Percentiles rank a stretch among this genome's conserved stretches.
Conservation (phyloP, 805 yeast species). For the Teunomyces kruisii region DNA sequence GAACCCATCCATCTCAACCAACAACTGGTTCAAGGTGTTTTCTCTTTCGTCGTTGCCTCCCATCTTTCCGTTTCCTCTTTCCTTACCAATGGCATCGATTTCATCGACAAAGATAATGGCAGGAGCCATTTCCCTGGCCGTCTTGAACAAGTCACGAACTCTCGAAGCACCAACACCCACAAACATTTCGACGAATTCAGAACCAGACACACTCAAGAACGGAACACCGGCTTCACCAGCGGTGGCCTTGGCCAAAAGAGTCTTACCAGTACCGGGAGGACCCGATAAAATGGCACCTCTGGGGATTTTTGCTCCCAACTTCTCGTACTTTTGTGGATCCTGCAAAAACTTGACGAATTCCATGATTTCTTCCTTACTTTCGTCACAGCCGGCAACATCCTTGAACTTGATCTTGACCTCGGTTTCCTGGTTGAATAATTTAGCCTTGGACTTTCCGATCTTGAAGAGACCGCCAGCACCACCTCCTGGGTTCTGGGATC, state of each 20-base stretch:
- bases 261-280: slow-evolving; percentile 97
- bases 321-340: slow-evolving; percentile 80
- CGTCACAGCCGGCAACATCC: slow-evolving; percentile 95
- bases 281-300: slow-evolving; percentile 94
- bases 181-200: slow-evolving; percentile 96
- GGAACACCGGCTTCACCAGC: slow-evolving; percentile 98
- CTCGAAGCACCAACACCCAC: slow-evolving; percentile 96
- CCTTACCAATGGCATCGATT: slow-evolving; percentile 94
- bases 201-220: slow-evolving; percentile 85
- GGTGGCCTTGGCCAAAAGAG: slow-evolving; percentile 88
- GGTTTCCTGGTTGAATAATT: slow-evolving; percentile 77
- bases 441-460: slow-evolving; percentile 77
- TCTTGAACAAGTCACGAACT: slow-evolving; percentile 87
- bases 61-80: slow-evolving; percentile 67
- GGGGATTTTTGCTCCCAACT: slow-evolving; percentile 90
- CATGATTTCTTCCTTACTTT: slow-evolving; percentile 93
- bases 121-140: slow-evolving; percentile 89
- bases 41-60: slow-evolving; percentile 93
- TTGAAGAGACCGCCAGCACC: slow-evolving; percentile 67
- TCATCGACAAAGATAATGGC: slow-evolving; percentile 90
- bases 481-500: slow-evolving; percentile 50
- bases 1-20: slow-evolving; percentile 96
- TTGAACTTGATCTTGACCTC: slow-evolving; percentile 79
- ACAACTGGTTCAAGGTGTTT: slow-evolving; percentile 84
- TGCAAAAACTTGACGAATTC: slow-evolving; percentile 90